phyloP scores from a whole-genome alignment of 768 basidiomycete genomes.

The Termitomyces sp. region DNA sequence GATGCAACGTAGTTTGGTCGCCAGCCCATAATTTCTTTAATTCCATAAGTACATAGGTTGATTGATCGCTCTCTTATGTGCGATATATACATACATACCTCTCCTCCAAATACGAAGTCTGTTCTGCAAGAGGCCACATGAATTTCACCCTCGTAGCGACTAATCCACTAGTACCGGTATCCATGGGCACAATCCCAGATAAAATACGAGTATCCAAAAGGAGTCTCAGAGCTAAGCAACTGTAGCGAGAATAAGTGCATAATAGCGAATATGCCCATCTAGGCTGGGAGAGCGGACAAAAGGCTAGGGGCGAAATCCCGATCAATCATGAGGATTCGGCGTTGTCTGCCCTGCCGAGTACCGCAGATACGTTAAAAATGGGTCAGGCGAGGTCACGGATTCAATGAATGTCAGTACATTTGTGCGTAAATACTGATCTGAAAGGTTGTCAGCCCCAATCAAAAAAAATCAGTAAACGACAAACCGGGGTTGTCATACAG shows the following conservation, averaged over 20 bases:
- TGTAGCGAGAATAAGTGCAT: background rate
- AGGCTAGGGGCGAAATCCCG: background rate
- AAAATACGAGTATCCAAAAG: background rate
- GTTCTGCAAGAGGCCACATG: no score
- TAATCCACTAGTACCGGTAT: background rate
- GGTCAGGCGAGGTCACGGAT: background rate
- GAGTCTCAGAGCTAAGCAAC: background rate
- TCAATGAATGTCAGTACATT: background rate
- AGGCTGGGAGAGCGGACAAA: background rate
- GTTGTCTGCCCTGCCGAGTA: background rate
- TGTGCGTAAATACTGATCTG: background rate
- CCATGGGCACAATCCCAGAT: background rate
- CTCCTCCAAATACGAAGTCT: background rate
- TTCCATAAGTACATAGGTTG: background rate
- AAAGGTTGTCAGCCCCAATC: background rate
- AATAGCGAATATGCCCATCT: background rate
- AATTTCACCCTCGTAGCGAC: background rate
- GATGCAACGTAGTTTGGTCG: background rate
- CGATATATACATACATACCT: background rate
- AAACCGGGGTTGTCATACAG: slow-evolving; percentile 6
- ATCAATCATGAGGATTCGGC: background rate
- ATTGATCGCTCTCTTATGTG: background rate
- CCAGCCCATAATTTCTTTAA: background rate
- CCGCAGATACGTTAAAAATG: background rate
- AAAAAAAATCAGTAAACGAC: background rate